These are phyloP conservation scores for Alternaria gaisen DNA, from an alignment of 2,329 filamentous ascomycete genomes.

Conservation along the genomic window DNA sequence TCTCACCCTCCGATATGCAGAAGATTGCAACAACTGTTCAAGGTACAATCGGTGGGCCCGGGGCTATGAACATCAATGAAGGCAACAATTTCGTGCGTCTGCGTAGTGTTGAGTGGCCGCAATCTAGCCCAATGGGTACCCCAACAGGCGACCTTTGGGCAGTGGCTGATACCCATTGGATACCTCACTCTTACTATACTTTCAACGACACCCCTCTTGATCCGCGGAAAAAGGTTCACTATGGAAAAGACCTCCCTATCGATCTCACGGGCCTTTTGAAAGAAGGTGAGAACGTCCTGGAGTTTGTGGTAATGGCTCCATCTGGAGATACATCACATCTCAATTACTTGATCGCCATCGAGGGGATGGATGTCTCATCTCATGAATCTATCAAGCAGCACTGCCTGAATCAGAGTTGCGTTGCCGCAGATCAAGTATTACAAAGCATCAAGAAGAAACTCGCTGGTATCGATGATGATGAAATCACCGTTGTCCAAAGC, in stretches of 20 bases:
- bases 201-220: conserved; percentile 67
- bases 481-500: conserved; percentile 53
- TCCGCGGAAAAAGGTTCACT: conserved; percentile 73
- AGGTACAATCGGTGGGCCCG: conserved; percentile 35
- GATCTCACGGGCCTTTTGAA: conserved; percentile 72
- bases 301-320: conserved; percentile 52
- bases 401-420: conserved; percentile 37
- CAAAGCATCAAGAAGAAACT: conserved; percentile 65
- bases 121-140: conserved; percentile 49
- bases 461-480: conserved; percentile 68
- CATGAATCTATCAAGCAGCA: conserved; percentile 49
- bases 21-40: conserved; percentile 50
- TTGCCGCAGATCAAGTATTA: conserved; percentile 61
- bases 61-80: conserved; percentile 52
- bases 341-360: conserved; percentile 73
- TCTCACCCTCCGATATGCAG: conserved; percentile 52
- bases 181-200: conserved; percentile 70
- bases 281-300: conserved; percentile 69
- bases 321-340: conserved; percentile 47
- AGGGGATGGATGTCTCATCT: conserved; percentile 68
- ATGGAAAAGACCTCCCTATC: conserved; percentile 77
- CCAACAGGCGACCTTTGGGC: conserved; percentile 66
- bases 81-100: conserved; percentile 72
- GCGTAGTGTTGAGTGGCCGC: conserved; percentile 66
- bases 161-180: conserved; percentile 73